Evolutionary conservation across 1,139 yeast genomes (phyloP), one percentile per base, ranked within the genome.

Genomic region (Chernovozyma aurita): DNA sequence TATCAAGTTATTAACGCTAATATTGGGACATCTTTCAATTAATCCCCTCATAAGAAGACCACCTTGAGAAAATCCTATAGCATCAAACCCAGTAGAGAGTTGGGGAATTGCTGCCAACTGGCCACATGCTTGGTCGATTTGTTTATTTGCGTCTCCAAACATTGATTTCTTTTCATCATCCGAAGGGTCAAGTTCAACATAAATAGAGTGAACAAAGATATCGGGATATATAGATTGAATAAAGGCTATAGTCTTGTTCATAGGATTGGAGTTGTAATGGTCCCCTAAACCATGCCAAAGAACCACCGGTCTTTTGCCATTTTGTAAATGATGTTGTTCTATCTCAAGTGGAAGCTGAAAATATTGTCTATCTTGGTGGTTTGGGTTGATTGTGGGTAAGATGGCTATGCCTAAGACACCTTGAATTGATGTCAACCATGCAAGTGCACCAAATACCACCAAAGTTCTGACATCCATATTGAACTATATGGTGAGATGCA

Each of bases 241-340:
- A 1, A 73, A 44, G 1, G 65, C 66, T 4, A 61, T 57, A 2
- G 73, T 73, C n/a, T 65, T 55, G 28, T 57, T 60, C 64, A 84
- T 77, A 1, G 84, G 78, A 0, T 73, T 57, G 0, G 88, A 78
- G 50, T 82, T 75, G 51, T 79, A 85, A 15, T 75, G 68, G 53
- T 85, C 95, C 0, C 95, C 94, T 49, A 85, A 68, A 0, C 95
- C 95, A 49, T 85, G 95, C 95, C 95, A 85, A 30, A 85, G 50
- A 2, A 28, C 31, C 3, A 25, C 24, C 4, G 31, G 31, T n/a
- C 31, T 20, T 9, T 20, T 20, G 8, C 9, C 22, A 20, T 6
- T 20, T n/a, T n/a, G n/a, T n/a, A 17, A 14, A 18, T n/a, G n/a
- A n/a, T n/a, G n/a, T n/a, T n/a, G n/a, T n/a, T n/a, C n/a, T n/a